Evolutionary conservation across 257 asterid genomes (phyloP), one percentile per base, ranked within the genome.

Genomic region (Echium plantagineum): DNA sequence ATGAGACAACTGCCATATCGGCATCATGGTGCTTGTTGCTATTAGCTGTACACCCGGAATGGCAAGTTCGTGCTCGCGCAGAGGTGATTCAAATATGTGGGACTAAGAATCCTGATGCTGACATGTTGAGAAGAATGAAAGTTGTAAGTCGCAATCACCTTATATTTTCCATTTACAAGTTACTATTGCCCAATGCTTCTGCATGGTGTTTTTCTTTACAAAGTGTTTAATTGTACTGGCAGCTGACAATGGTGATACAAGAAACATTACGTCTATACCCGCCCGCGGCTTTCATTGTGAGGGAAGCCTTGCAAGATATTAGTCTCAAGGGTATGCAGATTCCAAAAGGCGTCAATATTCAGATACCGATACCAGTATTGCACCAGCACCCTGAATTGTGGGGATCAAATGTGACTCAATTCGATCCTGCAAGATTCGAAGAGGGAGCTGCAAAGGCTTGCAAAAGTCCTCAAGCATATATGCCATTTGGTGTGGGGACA

Each of bases 11-110:
- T 16, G 81, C 86, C 47, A 72, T 69, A 60, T 71, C 95, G 3
- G 81, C 85, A 55, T 71, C 95, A n/a, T 86, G 97, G 95, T 86
- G 95, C 60, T 70, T 89, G 78, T 72, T 89, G 89, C 57, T 72
- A 42, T 75, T 85, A 30, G 94, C 84, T 15, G 78, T 84, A 55
- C 62, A 83, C 71, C 94, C 90, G 58, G 80, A 83, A 2, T 85
- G 95, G 95, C 97, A 89, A 74, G 82, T 74, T 64, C 88, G 80
- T 47, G 84, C 75, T 35, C 90, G 87, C 58, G 73, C 75, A 52
- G 95, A 86, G 75, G 91, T 73, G 57, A 78, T 85, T 56, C 77
- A 75, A 57, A 61, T 82, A 15, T 83, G 89, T 26, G 84, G 89
- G 55, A 38, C 30, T n/a, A 64, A 73, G 22, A 57, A 64, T 46